These are phyloP conservation scores for Penicillium desertorum DNA, from an alignment of 495 filamentous ascomycete species.

Conservation along the genomic window DNA sequence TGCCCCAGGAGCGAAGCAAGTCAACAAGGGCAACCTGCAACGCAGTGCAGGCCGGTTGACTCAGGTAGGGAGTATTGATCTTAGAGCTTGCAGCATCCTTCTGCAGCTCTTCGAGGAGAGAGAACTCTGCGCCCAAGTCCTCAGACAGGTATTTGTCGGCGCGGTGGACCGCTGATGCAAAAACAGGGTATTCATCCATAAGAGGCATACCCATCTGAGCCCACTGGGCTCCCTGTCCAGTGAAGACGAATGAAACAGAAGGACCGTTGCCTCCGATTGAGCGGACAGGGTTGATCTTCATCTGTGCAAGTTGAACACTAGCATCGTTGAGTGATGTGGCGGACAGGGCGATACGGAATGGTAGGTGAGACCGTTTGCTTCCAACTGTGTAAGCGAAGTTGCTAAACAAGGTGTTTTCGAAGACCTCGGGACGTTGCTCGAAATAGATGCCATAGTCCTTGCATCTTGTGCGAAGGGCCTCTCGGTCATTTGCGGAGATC, in stretches of 20 bases:
- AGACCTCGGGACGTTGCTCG: slow-evolving; percentile 34
- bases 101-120: slow-evolving; percentile 19
- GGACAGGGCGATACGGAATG: slow-evolving; percentile 28
- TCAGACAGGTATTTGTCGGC: slow-evolving; percentile 21
- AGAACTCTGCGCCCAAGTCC: slow-evolving; percentile 26
- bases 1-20: slow-evolving; percentile 35
- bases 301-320: slow-evolving; percentile 25
- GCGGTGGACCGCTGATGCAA: slow-evolving; percentile 23
- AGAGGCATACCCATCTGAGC: slow-evolving; percentile 36
- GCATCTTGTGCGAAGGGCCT: slow-evolving; percentile 27
- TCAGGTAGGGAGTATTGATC: slow-evolving; percentile 27
- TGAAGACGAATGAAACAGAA: slow-evolving; percentile 39
- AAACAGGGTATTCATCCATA: slow-evolving; percentile 27
- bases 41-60: slow-evolving; percentile 40
- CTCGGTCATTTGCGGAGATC: slow-evolving; percentile 34
- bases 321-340: slow-evolving; percentile 30
- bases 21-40: slow-evolving; percentile 39
- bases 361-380: slow-evolving; percentile 28
- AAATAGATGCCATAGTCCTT: slow-evolving; percentile 34
- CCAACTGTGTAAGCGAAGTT: slow-evolving; percentile 35
- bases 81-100: slow-evolving; percentile 14
- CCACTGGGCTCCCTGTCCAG: slow-evolving; percentile 48
- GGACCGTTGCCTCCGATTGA: too few species aligned
- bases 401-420: slow-evolving; percentile 30
- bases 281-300: slow-evolving; percentile 30